Percentiles rank a stretch among this genome's conserved stretches.
Evolutionary conservation across 306 rosid genomes (phyloP).

Genomic region (Vigna mungo): DNA sequence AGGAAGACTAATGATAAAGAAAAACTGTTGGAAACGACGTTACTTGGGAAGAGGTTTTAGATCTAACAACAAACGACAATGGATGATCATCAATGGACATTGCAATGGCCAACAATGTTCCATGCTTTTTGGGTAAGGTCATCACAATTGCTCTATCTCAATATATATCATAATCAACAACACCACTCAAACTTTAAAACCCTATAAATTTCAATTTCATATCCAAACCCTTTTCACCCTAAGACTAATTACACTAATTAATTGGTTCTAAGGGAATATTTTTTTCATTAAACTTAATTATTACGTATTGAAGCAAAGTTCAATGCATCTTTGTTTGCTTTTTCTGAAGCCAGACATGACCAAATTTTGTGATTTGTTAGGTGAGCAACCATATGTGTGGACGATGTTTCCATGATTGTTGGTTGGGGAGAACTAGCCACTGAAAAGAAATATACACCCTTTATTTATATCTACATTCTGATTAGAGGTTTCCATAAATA

Average conservation of each 20-base stretch:
- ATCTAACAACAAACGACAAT: slow-evolving; percentile 12
- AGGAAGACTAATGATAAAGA: neutral
- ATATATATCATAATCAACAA: slow-evolving; percentile 13
- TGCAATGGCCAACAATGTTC: slow-evolving; percentile 41
- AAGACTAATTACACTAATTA: neutral
- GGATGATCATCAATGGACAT: slow-evolving; percentile 12
- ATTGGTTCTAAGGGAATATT: neutral
- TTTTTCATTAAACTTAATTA: no score
- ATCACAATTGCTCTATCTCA: slow-evolving; percentile 17
- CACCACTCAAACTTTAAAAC: no score
- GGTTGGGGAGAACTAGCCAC: neutral
- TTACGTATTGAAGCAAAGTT: neutral
- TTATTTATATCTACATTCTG: neutral
- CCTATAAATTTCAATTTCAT: no score
- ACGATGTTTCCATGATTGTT: slow-evolving; percentile 16
- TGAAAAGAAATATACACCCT: neutral
- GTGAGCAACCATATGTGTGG: slow-evolving; percentile 28
- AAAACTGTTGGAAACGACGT: slow-evolving; percentile 4
- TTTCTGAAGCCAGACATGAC: slow-evolving; percentile 12
- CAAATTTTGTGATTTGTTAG: slow-evolving; percentile 22
- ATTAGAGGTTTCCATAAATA: neutral
- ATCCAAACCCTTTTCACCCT: slow-evolving; percentile 8
- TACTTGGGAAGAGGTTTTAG: neutral
- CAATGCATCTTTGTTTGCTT: slow-evolving; percentile 12
- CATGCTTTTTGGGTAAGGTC: slow-evolving; percentile 37